phyloP scores from a whole-genome alignment of 305 asterid species.

The Fraxinus velutina region DNA sequence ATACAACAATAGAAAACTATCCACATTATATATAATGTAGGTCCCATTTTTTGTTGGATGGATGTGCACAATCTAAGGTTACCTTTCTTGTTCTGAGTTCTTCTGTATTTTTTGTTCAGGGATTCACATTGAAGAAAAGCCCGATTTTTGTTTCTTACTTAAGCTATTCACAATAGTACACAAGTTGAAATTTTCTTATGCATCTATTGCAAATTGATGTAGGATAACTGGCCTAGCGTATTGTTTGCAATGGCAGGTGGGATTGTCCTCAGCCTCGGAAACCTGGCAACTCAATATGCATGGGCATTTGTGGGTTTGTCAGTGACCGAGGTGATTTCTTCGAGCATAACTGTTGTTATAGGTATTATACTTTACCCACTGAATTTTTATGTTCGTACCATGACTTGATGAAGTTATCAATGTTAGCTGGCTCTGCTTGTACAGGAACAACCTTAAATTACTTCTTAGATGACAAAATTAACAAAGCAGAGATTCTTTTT shows the following conservation, averaged over 20 bases:
- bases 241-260: slow-evolving; percentile 90
- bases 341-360: slow-evolving; percentile 80
- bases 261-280: slow-evolving; percentile 74
- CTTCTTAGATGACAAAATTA: slow-evolving; percentile 43
- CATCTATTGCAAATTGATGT: slow-evolving; percentile 23
- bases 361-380: slow-evolving; percentile 37
- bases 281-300: slow-evolving; percentile 81
- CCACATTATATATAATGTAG: not conserved
- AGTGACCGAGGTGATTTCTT: slow-evolving; percentile 72
- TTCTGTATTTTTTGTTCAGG: not conserved
- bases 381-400: not conserved
- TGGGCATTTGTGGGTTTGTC: slow-evolving; percentile 90
- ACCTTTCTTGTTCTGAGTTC: not conserved
- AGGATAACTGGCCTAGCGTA: slow-evolving; percentile 77
- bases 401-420: not conserved
- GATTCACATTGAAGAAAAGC: not conserved
- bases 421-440: not conserved
- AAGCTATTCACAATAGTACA: not conserved
- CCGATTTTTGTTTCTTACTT: not conserved
- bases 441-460: slow-evolving; percentile 46
- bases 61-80: not conserved
- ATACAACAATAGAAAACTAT: not conserved
- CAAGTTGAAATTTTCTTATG: not conserved
- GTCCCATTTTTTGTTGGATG: not conserved
- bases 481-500: slow-evolving; percentile 46